A percentile compares a stretch with the other conserved stretches of the same genome.
Evolutionary conservation across 345 rosid genomes (phyloP).

Genomic region (Pseudoturritis turrita): DNA sequence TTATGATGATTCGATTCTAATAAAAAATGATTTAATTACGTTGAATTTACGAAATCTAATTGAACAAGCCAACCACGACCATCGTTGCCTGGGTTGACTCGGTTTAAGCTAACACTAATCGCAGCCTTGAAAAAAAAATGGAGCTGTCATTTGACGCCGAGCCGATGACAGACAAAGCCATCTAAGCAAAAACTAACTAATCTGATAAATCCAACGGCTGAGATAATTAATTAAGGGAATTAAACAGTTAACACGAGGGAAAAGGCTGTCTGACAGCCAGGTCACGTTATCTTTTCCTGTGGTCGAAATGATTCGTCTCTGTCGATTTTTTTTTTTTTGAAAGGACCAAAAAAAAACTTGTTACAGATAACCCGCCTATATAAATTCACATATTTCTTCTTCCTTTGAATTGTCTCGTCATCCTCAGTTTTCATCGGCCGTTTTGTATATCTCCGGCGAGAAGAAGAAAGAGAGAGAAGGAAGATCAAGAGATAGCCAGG

Average conservation of each 20-base stretch:
- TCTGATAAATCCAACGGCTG: conserved; percentile 23
- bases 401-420: conserved; percentile 25
- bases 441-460: conserved; percentile 23
- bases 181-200: conserved; percentile 10
- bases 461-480: not conserved
- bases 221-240: not conserved
- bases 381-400: conserved; percentile 18
- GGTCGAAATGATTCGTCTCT: conserved; percentile 35
- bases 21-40: not conserved
- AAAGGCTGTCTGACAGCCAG: conserved; percentile 42
- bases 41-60: conserved; percentile 16
- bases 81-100: conserved; percentile 28
- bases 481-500: not conserved
- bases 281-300: conserved; percentile 38
- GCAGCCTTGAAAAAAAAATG: not conserved
- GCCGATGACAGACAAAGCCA: conserved; percentile 22
- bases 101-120: conserved; percentile 14
- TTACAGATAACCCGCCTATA: conserved; percentile 31
- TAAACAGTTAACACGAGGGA: conserved; percentile 23
- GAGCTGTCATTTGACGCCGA: conserved; percentile 31
- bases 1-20: not conserved
- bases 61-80: conserved; percentile 33
- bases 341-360: conserved; percentile 23
- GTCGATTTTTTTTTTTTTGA: conserved; percentile 18
- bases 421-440: conserved; percentile 26